Evolutionary conservation across 257 asterid genomes (phyloP).

Genomic region (Salvia hispanica): DNA sequence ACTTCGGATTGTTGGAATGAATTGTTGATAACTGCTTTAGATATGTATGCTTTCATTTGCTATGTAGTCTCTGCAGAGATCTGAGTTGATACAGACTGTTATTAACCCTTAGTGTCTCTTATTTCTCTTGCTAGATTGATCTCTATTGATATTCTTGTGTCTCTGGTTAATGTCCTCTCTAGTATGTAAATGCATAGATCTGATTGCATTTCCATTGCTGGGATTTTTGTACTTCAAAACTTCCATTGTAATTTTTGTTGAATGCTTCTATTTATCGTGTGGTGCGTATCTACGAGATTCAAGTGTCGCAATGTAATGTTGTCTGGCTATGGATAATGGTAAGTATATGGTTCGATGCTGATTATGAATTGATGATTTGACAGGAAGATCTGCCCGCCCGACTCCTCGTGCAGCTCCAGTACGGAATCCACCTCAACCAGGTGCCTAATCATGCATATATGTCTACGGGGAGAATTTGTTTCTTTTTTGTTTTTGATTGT

Average conservation of each 20-base stretch:
- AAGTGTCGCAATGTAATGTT: not conserved
- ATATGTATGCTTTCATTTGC: not conserved
- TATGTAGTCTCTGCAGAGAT: not conserved
- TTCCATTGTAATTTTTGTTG: not conserved
- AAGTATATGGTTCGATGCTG: not conserved
- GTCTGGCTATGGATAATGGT: not conserved
- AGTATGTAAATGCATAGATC: not conserved
- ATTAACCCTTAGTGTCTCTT: not conserved
- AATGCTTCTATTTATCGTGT: not conserved
- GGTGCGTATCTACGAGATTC: not conserved
- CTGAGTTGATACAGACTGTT: not conserved
- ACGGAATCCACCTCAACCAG: slow-evolving; percentile 53
- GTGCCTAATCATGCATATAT: slow-evolving; percentile 28
- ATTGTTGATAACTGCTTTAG: not conserved
- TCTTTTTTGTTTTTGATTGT: not conserved
- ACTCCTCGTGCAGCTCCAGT: slow-evolving; percentile 68
- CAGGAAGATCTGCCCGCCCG: slow-evolving; percentile 89
- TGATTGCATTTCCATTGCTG: not conserved
- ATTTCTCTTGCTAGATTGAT: not conserved
- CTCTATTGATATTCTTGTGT: not conserved
- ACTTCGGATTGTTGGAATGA: too few relatives aligned
- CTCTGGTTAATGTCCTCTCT: not conserved
- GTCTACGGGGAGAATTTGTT: not conserved
- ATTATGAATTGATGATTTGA: slow-evolving; percentile 16
- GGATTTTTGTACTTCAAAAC: not conserved